Conservation (phyloP, 1,139 yeast genomes). For the Geotrichum bryndzae region DNA sequence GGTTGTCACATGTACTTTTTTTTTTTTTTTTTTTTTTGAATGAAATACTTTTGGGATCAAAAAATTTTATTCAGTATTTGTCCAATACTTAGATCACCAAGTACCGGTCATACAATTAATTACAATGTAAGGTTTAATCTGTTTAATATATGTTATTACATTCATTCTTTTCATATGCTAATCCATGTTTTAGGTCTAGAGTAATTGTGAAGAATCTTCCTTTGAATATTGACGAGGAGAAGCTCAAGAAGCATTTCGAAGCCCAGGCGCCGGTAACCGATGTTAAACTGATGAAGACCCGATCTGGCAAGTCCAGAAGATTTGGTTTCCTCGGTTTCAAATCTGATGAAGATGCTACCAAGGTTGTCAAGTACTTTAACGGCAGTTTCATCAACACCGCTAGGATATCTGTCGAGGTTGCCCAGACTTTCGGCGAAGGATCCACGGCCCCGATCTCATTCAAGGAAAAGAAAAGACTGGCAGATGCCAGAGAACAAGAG, state of each 20-base stretch:
- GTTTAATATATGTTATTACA: not conserved
- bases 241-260: constrained; percentile 59
- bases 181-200: constrained; percentile 58
- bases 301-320: constrained; percentile 81
- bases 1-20: constrained; percentile 4
- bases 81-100: not conserved
- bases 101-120: not conserved
- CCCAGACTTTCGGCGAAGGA: constrained; percentile 84
- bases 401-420: constrained; percentile 68
- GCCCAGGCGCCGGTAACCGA: constrained; percentile 55
- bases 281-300: constrained; percentile 72
- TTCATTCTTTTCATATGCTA: not conserved
- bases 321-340: constrained; percentile 91
- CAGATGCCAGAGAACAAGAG: constrained; percentile 15
- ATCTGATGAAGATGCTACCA: constrained; percentile 63
- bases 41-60: not conserved
- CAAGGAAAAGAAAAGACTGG: constrained; percentile 57
- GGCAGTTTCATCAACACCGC: constrained; percentile 79
- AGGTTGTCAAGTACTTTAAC: constrained; percentile 72
- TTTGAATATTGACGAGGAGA: constrained; percentile 67
- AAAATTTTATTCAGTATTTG: not conserved
- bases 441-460: constrained; percentile 58
- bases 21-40: not conserved
- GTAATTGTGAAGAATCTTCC: constrained; percentile 94
- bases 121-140: not conserved